Percentiles rank a stretch among this genome's conserved stretches.
phyloP scores from a whole-genome alignment of 495 filamentous ascomycete species.

The Xylona heveae region DNA sequence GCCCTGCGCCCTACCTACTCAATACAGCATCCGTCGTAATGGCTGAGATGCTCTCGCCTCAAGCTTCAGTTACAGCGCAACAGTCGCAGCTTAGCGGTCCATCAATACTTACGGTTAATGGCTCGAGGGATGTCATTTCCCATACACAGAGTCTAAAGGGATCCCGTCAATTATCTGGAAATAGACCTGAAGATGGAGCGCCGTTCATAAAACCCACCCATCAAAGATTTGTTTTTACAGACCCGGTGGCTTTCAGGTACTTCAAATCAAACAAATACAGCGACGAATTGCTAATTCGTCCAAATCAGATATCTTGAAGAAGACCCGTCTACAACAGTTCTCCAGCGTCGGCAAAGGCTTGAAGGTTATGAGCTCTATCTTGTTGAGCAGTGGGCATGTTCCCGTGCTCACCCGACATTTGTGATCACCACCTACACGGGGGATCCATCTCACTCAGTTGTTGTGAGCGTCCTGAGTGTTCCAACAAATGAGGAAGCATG shows the following conservation, averaged over 20 bases:
- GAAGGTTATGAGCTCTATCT: conserved; percentile 83
- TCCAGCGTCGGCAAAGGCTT: conserved; percentile 45
- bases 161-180: too few species aligned
- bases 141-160: too few species aligned
- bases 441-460: conserved; percentile 51
- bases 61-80: too few species aligned
- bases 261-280: background rate
- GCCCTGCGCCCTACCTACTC: too few species aligned
- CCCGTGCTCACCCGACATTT: conserved; percentile 70
- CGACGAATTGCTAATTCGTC: too few species aligned
- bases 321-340: conserved; percentile 53
- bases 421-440: conserved; percentile 90
- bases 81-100: too few species aligned
- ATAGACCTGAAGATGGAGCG: too few species aligned
- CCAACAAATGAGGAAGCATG: conserved; percentile 62
- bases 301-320: conserved; percentile 58
- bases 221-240: conserved; percentile 21
- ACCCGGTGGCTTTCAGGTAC: conserved; percentile 19
- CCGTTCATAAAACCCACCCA: conserved; percentile 7
- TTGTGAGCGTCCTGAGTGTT: conserved; percentile 65
- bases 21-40: too few species aligned
- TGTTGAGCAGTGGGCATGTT: conserved; percentile 97
- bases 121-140: conserved; percentile 27
- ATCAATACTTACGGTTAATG: too few species aligned
- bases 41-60: too few species aligned